Evolutionary conservation across 2,329 filamentous ascomycete species (phyloP).

Genomic region (Colletotrichum sp.): DNA sequence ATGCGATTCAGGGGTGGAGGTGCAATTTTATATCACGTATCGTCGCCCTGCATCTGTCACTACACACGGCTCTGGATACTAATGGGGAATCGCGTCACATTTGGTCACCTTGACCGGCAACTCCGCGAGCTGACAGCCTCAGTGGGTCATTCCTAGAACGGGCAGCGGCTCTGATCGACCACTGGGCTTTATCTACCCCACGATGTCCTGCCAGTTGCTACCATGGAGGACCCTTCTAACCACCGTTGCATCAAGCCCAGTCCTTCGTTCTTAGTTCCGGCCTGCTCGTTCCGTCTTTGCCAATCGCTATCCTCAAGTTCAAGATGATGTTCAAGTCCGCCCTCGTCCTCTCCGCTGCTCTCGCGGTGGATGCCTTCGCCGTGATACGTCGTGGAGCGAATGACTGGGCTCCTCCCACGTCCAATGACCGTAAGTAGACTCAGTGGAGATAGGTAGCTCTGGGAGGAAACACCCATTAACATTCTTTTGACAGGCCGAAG

Average conservation of each 20-base stretch:
- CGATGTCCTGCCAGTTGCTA: not conserved
- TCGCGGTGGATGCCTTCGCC: conserved; percentile 10
- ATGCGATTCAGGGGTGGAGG: not conserved
- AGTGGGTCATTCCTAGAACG: not conserved
- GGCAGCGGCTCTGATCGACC: not conserved
- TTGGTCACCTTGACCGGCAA: not conserved
- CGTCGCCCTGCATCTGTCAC: not conserved
- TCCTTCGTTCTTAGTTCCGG: not conserved
- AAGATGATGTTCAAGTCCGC: conserved; percentile 4
- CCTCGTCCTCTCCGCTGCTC: not conserved
- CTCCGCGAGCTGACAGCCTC: not conserved
- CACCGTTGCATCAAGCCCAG: not conserved
- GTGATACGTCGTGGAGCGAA: not conserved
- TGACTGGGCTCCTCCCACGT: conserved; percentile 11
- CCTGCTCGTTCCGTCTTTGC: not conserved
- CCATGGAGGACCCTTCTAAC: not conserved
- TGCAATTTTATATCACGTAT: conserved; percentile 5
- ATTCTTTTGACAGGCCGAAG: conserved; percentile 12
- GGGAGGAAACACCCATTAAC: not conserved
- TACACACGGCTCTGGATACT: not conserved
- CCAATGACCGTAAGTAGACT: conserved; percentile 1
- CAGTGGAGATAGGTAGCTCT: too few relatives aligned
- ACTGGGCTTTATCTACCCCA: not conserved
- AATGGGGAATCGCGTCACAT: conserved; percentile 5
- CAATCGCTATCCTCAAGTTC: not conserved